Conservation (phyloP, 2,329 filamentous ascomycete genomes). For the Ceratocystis cacaofunesta region DNA sequence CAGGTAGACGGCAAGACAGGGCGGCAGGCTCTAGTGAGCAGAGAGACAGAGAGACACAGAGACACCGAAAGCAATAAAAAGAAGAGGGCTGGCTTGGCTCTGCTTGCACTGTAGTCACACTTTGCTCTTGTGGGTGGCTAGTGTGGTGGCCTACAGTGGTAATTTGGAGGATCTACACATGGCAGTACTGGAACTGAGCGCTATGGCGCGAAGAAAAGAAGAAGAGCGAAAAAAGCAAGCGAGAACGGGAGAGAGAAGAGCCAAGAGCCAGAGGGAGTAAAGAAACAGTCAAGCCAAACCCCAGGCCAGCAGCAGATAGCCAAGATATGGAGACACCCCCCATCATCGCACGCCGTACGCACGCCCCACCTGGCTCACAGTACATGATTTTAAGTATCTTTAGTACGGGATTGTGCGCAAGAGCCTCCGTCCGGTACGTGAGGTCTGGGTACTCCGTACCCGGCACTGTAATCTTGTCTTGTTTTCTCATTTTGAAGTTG, state of each 20-base stretch:
- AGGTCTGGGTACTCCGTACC: background rate
- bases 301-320: background rate
- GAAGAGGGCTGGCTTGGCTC: background rate
- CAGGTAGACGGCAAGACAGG: background rate
- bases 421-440: conserved; percentile 1
- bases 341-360: background rate
- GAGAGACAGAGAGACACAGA: background rate
- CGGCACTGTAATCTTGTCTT: conserved; percentile 5
- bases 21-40: background rate
- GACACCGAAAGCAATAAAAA: background rate
- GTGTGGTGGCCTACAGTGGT: background rate
- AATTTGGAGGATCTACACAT: no score
- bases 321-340: background rate
- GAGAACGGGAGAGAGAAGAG: background rate
- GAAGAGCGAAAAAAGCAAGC: background rate
- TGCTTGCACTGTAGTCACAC: background rate
- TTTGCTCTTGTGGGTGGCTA: background rate
- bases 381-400: conserved; percentile 3
- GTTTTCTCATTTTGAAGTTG: background rate
- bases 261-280: background rate
- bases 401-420: conserved; percentile 5
- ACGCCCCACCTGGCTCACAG: background rate
- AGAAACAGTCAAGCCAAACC: background rate
- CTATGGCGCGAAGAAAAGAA: background rate
- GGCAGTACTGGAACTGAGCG: background rate